Base-by-base conservation (phyloP, 2,329 filamentous ascomycete genomes). In the Phyllosticta citriasiana region DNA sequence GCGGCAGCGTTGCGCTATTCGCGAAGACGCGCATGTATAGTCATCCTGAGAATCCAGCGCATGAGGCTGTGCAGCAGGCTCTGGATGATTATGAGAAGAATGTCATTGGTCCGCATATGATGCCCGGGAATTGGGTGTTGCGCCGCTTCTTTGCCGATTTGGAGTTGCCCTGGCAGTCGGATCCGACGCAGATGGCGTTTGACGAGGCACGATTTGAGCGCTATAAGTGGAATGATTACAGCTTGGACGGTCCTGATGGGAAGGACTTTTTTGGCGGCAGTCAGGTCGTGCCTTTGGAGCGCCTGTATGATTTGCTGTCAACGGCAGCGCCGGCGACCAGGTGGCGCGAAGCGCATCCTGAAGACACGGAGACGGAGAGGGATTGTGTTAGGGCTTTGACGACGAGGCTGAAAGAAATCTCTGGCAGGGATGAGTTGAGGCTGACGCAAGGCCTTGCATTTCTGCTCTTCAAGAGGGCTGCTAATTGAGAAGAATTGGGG, bases 1-100 rank as follows among this genome's bases (percentile, higher is more conserved):
- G 78, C n/a, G 82, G 82, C 24, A 83, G 76, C 2, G 77, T 84
- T 0, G 81, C 80, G 0, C 60, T 85, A 1, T 84, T 80, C 80
- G 71, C 71, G 0, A 70, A 67, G 2, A 16, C 27, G 30, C 22
- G 24, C 4, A 50, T 50, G 14, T 51, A n/a, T 35, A 50, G 30
- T 33, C 60, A 56, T 57, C 7, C 16, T 7, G 2, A 70, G 0
- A 75, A 69, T 22, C 76, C 79, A 0, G 78, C 80, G 62, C 68
- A 69, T 0, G 68, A 60, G 1, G 74, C 72, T 2, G 71, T 84
- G 14, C 76, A 82, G 63, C 67, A 67, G 1, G 67, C 74, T 0
- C 64, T 82, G 1, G 71, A 74, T 4, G 65, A 73, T 3, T 66
- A 80, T 2, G 69, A 77, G 53, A 65, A 73, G 0, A 63, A 69